Conservation (phyloP, 1,139 yeast genomes). For the Kodamaea suecica region DNA sequence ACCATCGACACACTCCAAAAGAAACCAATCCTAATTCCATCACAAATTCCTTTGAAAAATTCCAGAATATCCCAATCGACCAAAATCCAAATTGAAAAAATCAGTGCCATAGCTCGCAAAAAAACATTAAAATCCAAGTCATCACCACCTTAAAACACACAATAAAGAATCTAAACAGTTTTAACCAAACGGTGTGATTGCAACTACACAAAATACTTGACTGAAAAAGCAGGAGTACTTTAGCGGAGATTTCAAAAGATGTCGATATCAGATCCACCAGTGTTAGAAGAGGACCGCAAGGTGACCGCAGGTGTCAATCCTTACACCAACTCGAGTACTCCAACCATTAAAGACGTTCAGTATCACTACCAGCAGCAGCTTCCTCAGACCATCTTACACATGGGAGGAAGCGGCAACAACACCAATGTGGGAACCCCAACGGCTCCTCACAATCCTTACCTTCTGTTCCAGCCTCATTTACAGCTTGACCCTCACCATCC, state of each 20-base stretch:
- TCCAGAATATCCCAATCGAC: no score
- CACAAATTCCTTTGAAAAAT: no score
- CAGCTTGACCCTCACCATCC: constrained; percentile 8
- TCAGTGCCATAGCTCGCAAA: no score
- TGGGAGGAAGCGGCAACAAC: constrained; percentile 1
- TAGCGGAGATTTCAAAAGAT: constrained; percentile 6
- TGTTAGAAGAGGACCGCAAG: constrained; percentile 10
- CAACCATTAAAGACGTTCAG: constrained; percentile 20
- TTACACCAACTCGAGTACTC: constrained; percentile 18
- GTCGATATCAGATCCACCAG: constrained; percentile 12
- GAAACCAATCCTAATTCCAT: no score
- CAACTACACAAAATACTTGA: no score
- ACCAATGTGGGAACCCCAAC: constrained; percentile 2
- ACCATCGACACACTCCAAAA: no score
- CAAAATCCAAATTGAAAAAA: no score
- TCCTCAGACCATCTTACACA: constrained; percentile 8
- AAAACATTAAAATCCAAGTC: no score
- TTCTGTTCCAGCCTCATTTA: constrained; percentile 11
- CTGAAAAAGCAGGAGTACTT: no score
- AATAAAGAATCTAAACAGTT: no score
- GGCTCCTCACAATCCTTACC: constrained; percentile 11
- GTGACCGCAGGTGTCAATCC: constrained; percentile 10
- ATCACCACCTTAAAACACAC: no score
- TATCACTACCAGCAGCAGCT: constrained; percentile 21
- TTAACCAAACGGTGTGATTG: no score